Evolutionary conservation across 2,329 filamentous ascomycete species (phyloP), one percentile per base, ranked within the genome.

Genomic region (Microcyclospora pomicola): DNA sequence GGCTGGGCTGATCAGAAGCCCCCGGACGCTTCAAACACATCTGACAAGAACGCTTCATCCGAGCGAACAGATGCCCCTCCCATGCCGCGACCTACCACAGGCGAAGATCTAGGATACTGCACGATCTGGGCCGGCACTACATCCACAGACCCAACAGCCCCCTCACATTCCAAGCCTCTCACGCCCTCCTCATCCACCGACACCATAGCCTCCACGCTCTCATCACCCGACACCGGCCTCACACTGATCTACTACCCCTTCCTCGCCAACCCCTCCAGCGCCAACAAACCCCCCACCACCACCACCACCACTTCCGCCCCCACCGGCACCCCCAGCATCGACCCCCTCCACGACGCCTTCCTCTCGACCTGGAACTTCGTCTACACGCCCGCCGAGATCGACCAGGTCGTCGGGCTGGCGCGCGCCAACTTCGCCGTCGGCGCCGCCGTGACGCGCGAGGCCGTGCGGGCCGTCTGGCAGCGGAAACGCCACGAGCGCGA

Each of bases 281-380:
- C 7, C 19, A 24, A 24, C 5, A 24, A 24, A 7, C 4, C 19
- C 19, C 4, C 19, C 19, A 24, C 4, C 19, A 24, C 19, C 19
- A 24, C 19, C 19, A 24, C 19, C 19, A 24, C 19, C 19, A 5
- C 19, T 24, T 7, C 19, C 19, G 4, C 19, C 19, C 7, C 19
- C 7, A 24, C 19, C 19, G 80, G 80, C 42, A 80, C 85, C 0
- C 72, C 78, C 0, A 82, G 75, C 32, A 80, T 96, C n/a, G 81
- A 94, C 48, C 91, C 91, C 0, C 77, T 78, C 15, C 74, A 72
- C 2, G 82, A 75, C 37, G 85, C 94, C 42, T 96, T 86, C 60
- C 76, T 96, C 66, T 84, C 77, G 49, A 98, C 91, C 0, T 98
- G 91, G 91, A 98, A 98, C 56, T 96, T 96, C 56, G 78, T 95